phyloP scores from a whole-genome alignment of 1,284 basidiomycete genomes.

The Golubevia sp. region DNA sequence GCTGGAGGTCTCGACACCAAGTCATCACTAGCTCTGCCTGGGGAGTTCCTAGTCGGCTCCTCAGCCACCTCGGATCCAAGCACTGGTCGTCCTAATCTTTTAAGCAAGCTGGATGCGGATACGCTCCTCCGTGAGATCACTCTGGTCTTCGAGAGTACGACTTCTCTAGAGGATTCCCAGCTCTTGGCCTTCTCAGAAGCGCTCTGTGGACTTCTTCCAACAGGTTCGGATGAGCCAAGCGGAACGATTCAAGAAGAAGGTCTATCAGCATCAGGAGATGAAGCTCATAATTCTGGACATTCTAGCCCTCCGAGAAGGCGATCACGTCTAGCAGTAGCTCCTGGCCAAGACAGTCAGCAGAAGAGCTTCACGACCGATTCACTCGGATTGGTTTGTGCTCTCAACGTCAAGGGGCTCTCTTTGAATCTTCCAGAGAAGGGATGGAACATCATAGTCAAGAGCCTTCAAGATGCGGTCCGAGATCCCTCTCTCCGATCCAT shows the following conservation, averaged over 20 bases:
- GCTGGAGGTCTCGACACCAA: neutral
- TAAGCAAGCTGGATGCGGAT: neutral
- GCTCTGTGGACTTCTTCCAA: constrained; percentile 21
- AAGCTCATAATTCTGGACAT: neutral
- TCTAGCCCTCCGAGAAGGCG: neutral
- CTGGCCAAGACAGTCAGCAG: neutral
- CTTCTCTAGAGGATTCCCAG: constrained; percentile 26
- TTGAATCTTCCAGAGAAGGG: constrained; percentile 17
- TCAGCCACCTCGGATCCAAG: neutral
- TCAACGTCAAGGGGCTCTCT: constrained; percentile 31
- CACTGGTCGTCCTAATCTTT: neutral
- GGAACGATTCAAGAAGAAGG: neutral
- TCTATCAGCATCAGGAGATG: no score
- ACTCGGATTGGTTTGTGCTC: constrained; percentile 22
- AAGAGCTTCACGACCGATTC: neutral
- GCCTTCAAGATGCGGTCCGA: constrained; percentile 16
- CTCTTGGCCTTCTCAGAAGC: constrained; percentile 33
- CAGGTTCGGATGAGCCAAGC: neutral
- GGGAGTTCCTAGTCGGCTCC: neutral
- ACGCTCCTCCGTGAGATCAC: constrained; percentile 18
- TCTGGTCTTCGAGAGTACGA: constrained; percentile 37
- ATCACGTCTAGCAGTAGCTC: neutral
- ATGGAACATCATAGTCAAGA: constrained; percentile 23
- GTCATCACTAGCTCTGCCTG: neutral
- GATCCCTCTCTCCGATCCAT: constrained; percentile 7